Conservation (phyloP, 352 stramenopile genomes). For the Phytophthora ramorum region DNA sequence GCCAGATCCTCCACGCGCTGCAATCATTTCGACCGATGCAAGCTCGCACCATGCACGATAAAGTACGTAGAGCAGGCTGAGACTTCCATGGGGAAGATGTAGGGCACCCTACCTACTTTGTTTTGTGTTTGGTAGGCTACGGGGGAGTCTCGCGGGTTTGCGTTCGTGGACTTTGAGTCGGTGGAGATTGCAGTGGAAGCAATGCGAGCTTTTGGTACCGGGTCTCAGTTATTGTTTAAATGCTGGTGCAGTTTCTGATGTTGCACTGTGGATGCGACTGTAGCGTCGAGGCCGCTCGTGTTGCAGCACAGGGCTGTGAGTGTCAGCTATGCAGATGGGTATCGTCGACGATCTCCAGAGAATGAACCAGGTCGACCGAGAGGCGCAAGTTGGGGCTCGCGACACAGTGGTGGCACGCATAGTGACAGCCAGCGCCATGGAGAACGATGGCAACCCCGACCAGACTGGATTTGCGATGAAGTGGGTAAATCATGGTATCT, state of each 20-base stretch:
- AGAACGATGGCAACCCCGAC: slow-evolving; percentile 36
- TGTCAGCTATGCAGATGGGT: slow-evolving; percentile 61
- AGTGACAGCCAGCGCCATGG: slow-evolving; percentile 24
- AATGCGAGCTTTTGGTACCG: slow-evolving; percentile 65
- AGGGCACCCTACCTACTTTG: neutral
- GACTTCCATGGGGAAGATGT: neutral
- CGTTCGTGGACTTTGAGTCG: slow-evolving; percentile 77
- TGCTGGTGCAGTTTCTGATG: slow-evolving; percentile 2
- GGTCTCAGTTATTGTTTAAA: neutral
- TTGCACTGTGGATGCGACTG: neutral
- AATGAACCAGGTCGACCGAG: slow-evolving; percentile 14
- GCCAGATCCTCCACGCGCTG: slow-evolving; percentile 67
- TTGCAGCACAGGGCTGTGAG: slow-evolving; percentile 52
- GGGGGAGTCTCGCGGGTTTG: slow-evolving; percentile 76
- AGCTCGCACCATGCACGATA: slow-evolving; percentile 69
- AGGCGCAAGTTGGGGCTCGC: slow-evolving; percentile 12
- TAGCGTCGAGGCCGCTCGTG: slow-evolving; percentile 61
- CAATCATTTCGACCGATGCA: slow-evolving; percentile 55
- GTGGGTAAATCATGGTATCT: slow-evolving; percentile 26
- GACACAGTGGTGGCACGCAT: neutral
- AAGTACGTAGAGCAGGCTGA: slow-evolving; percentile 47
- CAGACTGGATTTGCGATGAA: slow-evolving; percentile 80
- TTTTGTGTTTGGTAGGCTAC: slow-evolving; percentile 39
- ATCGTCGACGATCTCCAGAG: slow-evolving; percentile 28
- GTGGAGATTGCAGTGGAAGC: slow-evolving; percentile 61